Conservation (phyloP, 1,139 yeast species). For the Saccharomyces hybrid region DNA sequence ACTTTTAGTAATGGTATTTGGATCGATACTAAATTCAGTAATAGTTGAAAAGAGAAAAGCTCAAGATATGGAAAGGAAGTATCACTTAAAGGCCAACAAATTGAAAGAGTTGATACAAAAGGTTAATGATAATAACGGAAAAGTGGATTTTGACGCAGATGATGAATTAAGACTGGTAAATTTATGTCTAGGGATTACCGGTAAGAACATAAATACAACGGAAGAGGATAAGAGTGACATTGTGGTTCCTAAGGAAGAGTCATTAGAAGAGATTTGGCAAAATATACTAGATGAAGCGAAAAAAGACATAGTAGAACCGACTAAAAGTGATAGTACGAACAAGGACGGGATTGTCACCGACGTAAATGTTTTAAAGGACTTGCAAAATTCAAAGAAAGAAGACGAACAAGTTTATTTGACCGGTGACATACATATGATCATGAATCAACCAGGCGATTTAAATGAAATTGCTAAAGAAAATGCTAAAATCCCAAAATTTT, state of each 20-base stretch:
- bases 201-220: slow-evolving; percentile 10
- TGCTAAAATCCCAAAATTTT: slow-evolving; percentile 12
- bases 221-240: slow-evolving; percentile 12
- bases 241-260: slow-evolving; percentile 19
- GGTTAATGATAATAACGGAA: slow-evolving; percentile 20
- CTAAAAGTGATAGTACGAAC: background rate
- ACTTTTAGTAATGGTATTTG: slow-evolving; percentile 31
- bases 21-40: slow-evolving; percentile 34
- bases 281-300: slow-evolving; percentile 21
- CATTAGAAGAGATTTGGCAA: slow-evolving; percentile 24
- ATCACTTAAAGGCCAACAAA: slow-evolving; percentile 29
- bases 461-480: slow-evolving; percentile 16
- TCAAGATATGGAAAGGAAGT: slow-evolving; percentile 35
- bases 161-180: slow-evolving; percentile 33
- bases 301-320: slow-evolving; percentile 4
- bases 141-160: slow-evolving; percentile 22
- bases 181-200: slow-evolving; percentile 12
- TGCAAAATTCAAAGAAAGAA: slow-evolving; percentile 16
- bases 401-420: slow-evolving; percentile 14
- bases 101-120: slow-evolving; percentile 28
- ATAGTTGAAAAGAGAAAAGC: slow-evolving; percentile 35
- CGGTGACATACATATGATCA: background rate
- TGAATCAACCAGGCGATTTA: background rate
- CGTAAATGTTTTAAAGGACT: slow-evolving; percentile 17
- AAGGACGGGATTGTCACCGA: background rate